A percentile compares a stretch with the other conserved stretches of the same genome.
phyloP scores from a whole-genome alignment of 441 rosid species.

The Oxalis stricta region DNA sequence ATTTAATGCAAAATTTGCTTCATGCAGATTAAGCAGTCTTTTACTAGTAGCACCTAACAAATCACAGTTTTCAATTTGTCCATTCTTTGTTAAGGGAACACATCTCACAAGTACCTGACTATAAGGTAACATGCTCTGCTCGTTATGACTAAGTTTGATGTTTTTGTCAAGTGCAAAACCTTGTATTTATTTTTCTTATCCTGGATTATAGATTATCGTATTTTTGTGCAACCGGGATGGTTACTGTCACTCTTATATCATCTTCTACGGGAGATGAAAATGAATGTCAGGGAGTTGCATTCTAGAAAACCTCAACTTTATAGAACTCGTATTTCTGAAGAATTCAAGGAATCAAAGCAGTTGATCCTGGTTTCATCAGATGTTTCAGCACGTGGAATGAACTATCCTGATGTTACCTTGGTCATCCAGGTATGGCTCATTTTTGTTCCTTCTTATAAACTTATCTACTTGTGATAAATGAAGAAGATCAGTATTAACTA shows the following conservation, averaged over 20 bases:
- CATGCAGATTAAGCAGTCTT: conserved; percentile 69
- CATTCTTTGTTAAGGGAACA: conserved; percentile 65
- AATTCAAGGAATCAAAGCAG: conserved; percentile 67
- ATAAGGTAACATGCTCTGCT: conserved; percentile 45
- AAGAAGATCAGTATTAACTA: no score
- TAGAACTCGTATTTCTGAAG: conserved; percentile 62
- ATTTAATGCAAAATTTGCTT: conserved; percentile 4
- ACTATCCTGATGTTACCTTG: conserved; percentile 88
- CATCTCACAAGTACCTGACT: conserved; percentile 39
- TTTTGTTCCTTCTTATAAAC: no score
- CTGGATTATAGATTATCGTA: conserved; percentile 60
- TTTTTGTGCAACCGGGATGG: conserved; percentile 91
- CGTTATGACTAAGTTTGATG: conserved; percentile 2
- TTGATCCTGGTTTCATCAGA: conserved; percentile 81
- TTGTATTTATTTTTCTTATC: conserved; percentile 1
- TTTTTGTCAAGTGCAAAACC: no score
- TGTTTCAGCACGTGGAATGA: conserved; percentile 94
- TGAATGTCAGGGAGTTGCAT: conserved; percentile 84
- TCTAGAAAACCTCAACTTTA: conserved; percentile 81
- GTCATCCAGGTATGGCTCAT: conserved; percentile 75
- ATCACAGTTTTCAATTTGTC: conserved; percentile 55
- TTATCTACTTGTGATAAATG: no score
- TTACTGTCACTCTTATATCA: conserved; percentile 58
- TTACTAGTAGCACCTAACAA: conserved; percentile 61
- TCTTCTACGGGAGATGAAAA: conserved; percentile 72